Evolutionary conservation across 805 yeast species (phyloP), one percentile per base, ranked within the genome.

Genomic region (Kluyveromyces lactis): DNA sequence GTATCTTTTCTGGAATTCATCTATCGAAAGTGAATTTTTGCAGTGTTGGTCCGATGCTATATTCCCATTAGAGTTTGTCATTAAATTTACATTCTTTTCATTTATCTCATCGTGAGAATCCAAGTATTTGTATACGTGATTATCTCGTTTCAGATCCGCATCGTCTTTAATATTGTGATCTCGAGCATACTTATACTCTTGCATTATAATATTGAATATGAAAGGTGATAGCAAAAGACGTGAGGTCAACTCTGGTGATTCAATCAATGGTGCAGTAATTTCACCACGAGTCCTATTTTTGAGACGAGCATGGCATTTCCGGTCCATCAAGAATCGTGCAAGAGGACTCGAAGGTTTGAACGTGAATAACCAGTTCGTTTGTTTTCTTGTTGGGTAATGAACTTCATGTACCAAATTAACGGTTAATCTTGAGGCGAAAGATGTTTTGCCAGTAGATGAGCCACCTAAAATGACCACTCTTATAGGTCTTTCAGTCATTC

Each of bases 331-430:
- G 0, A 72, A 61, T 26, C 69, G 60, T 0, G 76, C 62, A 13
- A 55, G 45, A 0, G 45, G 47, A 11, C 63, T 52, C 13, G 50
- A 50, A 0, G 89, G 78, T 4, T 52, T 56, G 51, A 67, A 82
- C 15, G 75, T 75, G 43, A 79, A 68, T 29, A 81, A 54, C 41
- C 77, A 65, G 18, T 86, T 75, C 3, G 73, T 73, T 42, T 78
- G 77, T 40, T 69, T 72, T 32, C 72, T 65, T 3, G 90, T 83
- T 4, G 92, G 94, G 50, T 83, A 83, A 54, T 83, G 81, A 0
- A 82, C 81, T 42, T 80, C 87, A 36, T 76, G 67, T 40, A 71
- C 76, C 18, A 66, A 64, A 18, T 72, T 71, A 16, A 71, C 60
- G 2, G 69, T 63, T 12, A 78, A 48, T 36, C 71, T 62, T 39